A percentile compares a stretch with the other conserved stretches of the same genome.
Evolutionary conservation across 2,329 filamentous ascomycete genomes (phyloP).

Genomic region (Fonsecaea nubica): DNA sequence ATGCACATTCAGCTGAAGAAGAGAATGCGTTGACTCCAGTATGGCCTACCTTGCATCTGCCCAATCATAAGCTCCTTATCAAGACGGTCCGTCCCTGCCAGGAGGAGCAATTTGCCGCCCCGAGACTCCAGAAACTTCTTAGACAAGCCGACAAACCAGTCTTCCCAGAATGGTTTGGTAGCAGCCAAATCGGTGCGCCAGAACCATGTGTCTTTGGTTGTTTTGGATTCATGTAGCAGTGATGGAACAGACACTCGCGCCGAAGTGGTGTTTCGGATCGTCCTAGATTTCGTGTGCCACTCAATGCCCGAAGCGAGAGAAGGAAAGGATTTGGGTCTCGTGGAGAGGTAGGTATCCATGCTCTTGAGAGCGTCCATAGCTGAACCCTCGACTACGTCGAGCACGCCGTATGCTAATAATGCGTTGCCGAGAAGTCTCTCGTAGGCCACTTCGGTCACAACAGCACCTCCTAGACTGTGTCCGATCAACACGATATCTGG

Average conservation of each 20-base stretch:
- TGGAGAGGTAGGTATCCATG: constrained; percentile 91
- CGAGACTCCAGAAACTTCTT: constrained; percentile 80
- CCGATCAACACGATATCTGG: constrained; percentile 84
- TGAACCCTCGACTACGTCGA: constrained; percentile 95
- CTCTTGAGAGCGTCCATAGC: constrained; percentile 92
- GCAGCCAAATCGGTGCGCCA: constrained; percentile 86
- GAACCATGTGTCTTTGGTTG: constrained; percentile 39
- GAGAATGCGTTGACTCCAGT: background rate
- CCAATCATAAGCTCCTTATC: constrained; percentile 94
- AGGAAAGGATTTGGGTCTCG: constrained; percentile 78
- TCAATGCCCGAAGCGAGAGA: constrained; percentile 80
- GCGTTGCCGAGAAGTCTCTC: constrained; percentile 68
- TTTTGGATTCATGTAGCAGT: constrained; percentile 59
- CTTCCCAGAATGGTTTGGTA: constrained; percentile 91
- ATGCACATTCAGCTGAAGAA: no score
- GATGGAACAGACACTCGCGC: constrained; percentile 87
- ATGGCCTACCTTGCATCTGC: constrained; percentile 81
- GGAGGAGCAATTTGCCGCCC: constrained; percentile 76
- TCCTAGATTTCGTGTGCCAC: constrained; percentile 91
- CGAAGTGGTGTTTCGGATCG: constrained; percentile 81
- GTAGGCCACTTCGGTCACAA: constrained; percentile 82
- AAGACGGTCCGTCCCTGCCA: constrained; percentile 87
- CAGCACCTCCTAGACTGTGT: constrained; percentile 90
- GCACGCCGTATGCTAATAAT: constrained; percentile 82
- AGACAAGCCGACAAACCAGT: constrained; percentile 88